These are phyloP conservation scores for Perkinsus chesapeaki DNA, from an alignment of 169 alveolate genomes.

Conservation along the genomic window DNA sequence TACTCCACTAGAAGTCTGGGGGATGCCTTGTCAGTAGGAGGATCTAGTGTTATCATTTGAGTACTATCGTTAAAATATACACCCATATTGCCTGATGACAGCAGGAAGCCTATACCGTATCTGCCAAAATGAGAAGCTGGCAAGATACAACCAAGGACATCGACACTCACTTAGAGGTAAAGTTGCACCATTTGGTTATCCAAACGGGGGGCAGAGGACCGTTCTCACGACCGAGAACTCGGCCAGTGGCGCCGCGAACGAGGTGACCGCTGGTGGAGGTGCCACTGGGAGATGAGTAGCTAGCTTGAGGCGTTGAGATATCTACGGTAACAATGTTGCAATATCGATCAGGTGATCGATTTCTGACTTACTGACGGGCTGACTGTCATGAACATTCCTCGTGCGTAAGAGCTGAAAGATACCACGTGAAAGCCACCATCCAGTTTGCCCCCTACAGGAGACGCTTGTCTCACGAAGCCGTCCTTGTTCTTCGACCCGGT, in stretches of 20 bases:
- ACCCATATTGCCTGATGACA: constrained; percentile 62
- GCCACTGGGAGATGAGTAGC: not conserved
- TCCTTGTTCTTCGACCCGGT: not conserved
- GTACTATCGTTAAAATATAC: constrained; percentile 75
- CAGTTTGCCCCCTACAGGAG: not conserved
- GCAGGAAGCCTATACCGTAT: constrained; percentile 76
- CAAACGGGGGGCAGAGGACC: constrained; percentile 37
- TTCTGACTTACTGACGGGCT: not conserved
- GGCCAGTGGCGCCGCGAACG: not conserved
- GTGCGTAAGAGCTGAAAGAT: not conserved
- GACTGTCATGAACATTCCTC: not conserved
- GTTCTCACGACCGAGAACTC: not conserved
- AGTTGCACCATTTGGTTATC: constrained; percentile 63
- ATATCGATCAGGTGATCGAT: not conserved
- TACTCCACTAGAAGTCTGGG: not conserved
- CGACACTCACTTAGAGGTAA: constrained; percentile 37
- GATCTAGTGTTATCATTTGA: constrained; percentile 52
- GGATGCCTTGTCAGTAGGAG: not conserved
- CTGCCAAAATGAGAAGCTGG: constrained; percentile 42
- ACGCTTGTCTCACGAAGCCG: not conserved
- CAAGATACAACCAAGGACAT: not conserved
- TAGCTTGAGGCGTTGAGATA: not conserved
- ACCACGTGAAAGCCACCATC: not conserved
- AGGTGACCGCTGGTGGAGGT: not conserved
- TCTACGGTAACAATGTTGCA: not conserved